Base-by-base conservation (phyloP, 192 early-diverging fungal species). In the Coemansia sp. region DNA sequence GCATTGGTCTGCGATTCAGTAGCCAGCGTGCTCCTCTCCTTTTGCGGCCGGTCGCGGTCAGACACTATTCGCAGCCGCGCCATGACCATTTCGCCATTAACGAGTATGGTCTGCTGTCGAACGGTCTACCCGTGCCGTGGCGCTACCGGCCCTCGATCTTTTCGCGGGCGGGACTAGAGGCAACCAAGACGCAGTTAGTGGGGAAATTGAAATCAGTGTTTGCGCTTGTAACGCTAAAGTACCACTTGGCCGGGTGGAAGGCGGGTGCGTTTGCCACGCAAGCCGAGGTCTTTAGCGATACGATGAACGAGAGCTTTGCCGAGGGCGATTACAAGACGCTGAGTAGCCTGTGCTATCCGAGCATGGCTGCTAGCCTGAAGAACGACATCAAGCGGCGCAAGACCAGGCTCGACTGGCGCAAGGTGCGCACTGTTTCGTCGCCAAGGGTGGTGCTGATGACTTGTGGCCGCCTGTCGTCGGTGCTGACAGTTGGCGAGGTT, bases 231-330 rank as follows among this genome's bases (percentile, higher is more conserved):
- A 67, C 61, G 28, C 6, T 74, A 2, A 79, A 70, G 52, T 74
- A 55, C 59, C 43, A 72, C 31, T 21, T 81, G 18, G 21, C 33
- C 0, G 73, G 73, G 2, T 87, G 89, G 82, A 79, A 85, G 48
- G 83, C 83, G 47, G 70, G 52, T 23, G 73, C 82, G 33, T 90
- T 90, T 73, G 79, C 85, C 47, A 57, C 60, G 9, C 68, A 84
- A 43, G 88, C 88, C 0, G 87, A 90, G 60, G 81, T 80, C 25
- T 80, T 86, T 20, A 88, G 88, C 65, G 82, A 81, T 33, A 68
- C 72, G 55, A 89, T 90, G 89, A 90, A 90, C 59, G 86, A 88
- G 61, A 86, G 87, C 2, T 90, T 85, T 71, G 88, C 89, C 18
- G 63, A 70, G 66, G 89, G 89, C 45, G 87, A 89, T 67, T 69